These are phyloP conservation scores for Tranzscheliella williamsii DNA, from an alignment of 1,284 basidiomycete genomes.

Conservation along the genomic window DNA sequence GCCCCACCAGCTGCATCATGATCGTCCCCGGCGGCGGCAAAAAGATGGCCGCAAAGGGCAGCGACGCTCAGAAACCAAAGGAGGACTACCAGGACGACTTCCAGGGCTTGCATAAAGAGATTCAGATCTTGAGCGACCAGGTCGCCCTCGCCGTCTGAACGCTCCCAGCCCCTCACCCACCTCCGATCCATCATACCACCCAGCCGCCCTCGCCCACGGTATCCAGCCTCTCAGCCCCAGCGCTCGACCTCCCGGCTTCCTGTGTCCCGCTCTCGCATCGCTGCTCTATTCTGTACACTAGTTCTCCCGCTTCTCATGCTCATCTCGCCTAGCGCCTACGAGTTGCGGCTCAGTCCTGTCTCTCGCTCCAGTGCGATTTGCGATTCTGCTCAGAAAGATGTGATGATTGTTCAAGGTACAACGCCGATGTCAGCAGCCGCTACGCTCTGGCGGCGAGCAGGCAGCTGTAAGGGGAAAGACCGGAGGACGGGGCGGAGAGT, in stretches of 20 bases:
- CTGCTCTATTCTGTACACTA: not conserved
- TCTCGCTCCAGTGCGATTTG: not conserved
- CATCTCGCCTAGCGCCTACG: too few species aligned
- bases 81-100: constrained; percentile 82
- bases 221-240: not conserved
- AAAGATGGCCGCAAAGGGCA: constrained; percentile 69
- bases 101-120: constrained; percentile 80
- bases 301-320: not conserved
- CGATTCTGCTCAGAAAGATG: too few species aligned
- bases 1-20: constrained; percentile 97
- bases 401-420: too few species aligned
- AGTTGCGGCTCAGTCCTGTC: too few species aligned
- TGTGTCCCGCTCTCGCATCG: not conserved
- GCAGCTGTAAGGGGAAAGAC: too few species aligned
- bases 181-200: too few species aligned
- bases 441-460: too few species aligned
- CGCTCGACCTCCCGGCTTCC: not conserved
- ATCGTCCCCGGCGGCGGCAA: constrained; percentile 68
- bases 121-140: constrained; percentile 31
- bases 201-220: too few species aligned
- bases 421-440: too few species aligned
- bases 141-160: constrained; percentile 31
- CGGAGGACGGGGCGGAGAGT: too few species aligned
- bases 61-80: constrained; percentile 64
- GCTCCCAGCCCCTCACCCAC: too few species aligned